Evolutionary conservation across 257 asterid genomes (phyloP), one percentile per base, ranked within the genome.

Genomic region (Solanum medicagineum): DNA sequence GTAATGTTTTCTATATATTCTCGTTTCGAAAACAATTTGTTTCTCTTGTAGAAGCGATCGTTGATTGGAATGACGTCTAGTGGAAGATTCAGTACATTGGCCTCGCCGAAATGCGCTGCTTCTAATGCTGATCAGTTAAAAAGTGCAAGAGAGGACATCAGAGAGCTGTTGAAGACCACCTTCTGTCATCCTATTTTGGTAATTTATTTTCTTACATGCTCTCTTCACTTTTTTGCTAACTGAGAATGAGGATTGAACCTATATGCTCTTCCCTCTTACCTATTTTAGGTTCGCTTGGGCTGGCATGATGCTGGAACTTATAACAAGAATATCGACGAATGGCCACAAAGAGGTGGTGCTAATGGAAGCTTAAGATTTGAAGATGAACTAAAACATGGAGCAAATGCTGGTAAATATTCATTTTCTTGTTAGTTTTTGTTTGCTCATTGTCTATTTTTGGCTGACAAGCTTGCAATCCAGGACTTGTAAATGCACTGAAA

Each of bases 281-380:
- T 9, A 69, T 69, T 36, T 74, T 47, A 74, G 99, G 97, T 97
- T 75, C 98, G 99, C 40, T 86, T 95, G 85, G 99, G 98, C 53
- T 97, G 99, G 99, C 99, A 97, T 89, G 99, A 97, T 91, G 94
- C 99, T 45, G 98, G 99, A 88, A 97, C 99, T 44, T 95, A 94
- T 84, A 93, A 97, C 91, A 93, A 94, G 91, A 91, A 91, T 84
- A 94, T 97, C 85, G 92, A 88, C 88, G 99, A 97, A 79, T 97
- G 98, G 98, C 99, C 98, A 73, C 89, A 85, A 85, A 88, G 98
- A 86, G 99, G 99, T 83, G 99, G 99, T 85, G 98, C 98, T 81
- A 97, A 97, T 89, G 99, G 96, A 87, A 97, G 99, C 88, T 88
- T 97, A 87, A 95, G 98, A 91, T 97, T 93, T 89, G 98, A 97